A percentile compares a stretch with the other conserved stretches of the same genome.
phyloP scores from a whole-genome alignment of 352 stramenopile species.

The Phytophthora pseudosyringae region DNA sequence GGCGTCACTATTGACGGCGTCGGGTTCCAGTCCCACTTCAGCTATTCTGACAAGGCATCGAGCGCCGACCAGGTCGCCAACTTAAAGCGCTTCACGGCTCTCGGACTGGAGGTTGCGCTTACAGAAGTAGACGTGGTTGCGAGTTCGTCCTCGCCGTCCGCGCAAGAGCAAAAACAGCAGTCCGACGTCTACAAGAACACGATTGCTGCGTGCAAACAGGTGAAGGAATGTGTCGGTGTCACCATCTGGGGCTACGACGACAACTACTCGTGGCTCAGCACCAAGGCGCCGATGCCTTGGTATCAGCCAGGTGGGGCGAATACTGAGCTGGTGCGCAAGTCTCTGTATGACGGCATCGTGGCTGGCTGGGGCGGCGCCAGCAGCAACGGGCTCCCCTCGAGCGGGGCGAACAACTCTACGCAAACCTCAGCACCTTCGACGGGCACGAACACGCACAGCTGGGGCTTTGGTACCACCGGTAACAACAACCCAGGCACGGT shows the following conservation, averaged over 20 bases:
- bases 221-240: conserved; percentile 35
- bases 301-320: conserved; percentile 29
- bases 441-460: conserved; percentile 9
- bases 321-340: conserved; percentile 27
- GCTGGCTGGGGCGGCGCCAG: conserved; percentile 20
- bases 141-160: conserved; percentile 19
- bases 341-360: conserved; percentile 38
- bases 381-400: background rate
- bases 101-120: conserved; percentile 37
- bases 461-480: conserved; percentile 1
- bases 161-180: conserved; percentile 20
- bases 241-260: conserved; percentile 35
- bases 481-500: conserved; percentile 18
- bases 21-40: conserved; percentile 34
- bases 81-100: conserved; percentile 32
- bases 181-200: conserved; percentile 28
- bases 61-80: conserved; percentile 26
- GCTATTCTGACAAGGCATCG: conserved; percentile 5
- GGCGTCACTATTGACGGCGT: conserved; percentile 30
- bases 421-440: conserved; percentile 3
- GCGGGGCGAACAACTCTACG: conserved; percentile 3
- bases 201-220: conserved; percentile 30
- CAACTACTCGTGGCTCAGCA: conserved; percentile 39
- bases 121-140: conserved; percentile 35
- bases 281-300: conserved; percentile 27